Evolutionary conservation across 2,329 filamentous ascomycete genomes (phyloP).

Genomic region (Geosmithia morbida): DNA sequence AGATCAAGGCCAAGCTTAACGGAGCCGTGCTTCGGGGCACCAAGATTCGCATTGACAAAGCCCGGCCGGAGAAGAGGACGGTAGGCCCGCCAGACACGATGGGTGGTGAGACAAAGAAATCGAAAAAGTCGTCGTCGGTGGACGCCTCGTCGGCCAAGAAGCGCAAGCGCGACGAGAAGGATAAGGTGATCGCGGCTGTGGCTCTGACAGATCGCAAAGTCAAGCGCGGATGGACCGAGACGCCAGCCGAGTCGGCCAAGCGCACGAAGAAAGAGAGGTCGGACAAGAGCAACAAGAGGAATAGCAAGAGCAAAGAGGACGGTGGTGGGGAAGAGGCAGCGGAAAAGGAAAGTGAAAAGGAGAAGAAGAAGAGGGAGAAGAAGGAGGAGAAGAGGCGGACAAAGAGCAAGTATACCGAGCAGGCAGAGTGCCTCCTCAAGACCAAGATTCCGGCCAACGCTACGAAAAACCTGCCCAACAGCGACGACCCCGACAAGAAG

Average conservation of each 20-base stretch:
- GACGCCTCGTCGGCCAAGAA: constrained; percentile 20
- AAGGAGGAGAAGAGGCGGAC: constrained; percentile 43
- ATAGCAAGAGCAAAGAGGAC: constrained; percentile 35
- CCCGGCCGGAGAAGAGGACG: constrained; percentile 39
- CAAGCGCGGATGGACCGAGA: constrained; percentile 80
- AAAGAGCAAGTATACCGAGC: constrained; percentile 68
- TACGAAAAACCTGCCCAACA: constrained; percentile 21
- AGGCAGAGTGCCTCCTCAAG: constrained; percentile 73
- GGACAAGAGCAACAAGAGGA: constrained; percentile 34
- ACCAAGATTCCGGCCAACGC: constrained; percentile 47
- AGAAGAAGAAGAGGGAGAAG: constrained; percentile 37
- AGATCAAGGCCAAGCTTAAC: constrained; percentile 80
- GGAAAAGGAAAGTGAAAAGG: constrained; percentile 31
- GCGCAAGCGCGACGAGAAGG: constrained; percentile 33
- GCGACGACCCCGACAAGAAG: constrained; percentile 28
- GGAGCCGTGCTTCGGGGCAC: constrained; percentile 70
- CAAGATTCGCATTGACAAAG: constrained; percentile 76
- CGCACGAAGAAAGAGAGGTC: constrained; percentile 36
- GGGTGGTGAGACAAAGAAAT: constrained; percentile 19
- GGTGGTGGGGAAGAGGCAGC: constrained; percentile 32
- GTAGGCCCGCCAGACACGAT: constrained; percentile 15
- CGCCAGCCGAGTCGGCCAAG: constrained; percentile 31
- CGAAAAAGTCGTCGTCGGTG: constrained; percentile 16
- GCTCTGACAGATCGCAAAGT: constrained; percentile 65
- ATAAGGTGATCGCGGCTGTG: constrained; percentile 46